Evolutionary conservation across 257 asterid species (phyloP), one percentile per base, ranked within the genome.

Genomic region (Paraleonurus japonicus): DNA sequence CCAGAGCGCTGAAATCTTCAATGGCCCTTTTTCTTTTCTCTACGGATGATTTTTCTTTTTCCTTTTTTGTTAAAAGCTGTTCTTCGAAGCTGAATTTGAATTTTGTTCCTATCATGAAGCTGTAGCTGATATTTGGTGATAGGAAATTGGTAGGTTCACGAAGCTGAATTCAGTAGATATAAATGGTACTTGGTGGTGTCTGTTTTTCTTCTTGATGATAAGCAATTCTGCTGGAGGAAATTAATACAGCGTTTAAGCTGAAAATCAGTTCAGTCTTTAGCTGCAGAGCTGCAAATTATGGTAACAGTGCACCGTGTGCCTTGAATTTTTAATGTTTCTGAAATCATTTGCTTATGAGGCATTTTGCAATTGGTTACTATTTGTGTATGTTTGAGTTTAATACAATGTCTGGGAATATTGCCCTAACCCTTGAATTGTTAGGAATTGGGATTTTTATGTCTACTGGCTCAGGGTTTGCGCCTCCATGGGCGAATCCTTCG

Each of bases 361-460:
- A 32, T 16, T 51, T 63, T 23, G 8, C 12, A 65, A 13, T 22
- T 47, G 6, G 7, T 51, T 30, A 51, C 54, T 51, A 8, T 55
- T 67, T 30, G 35, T 13, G n/a, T 7, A 20, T 7, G 24, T 16
- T 67, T 53, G 8, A 33, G 47, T 57, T 5, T 26, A 22, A 20
- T 57, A 3, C n/a, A 8, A 51, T 50, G 30, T 41, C 74, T 57
- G 74, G 13, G 67, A 73, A 22, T 60, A 43, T 33, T 73, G 73
- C 51, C 57, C 79, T 54, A 68, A 71, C 41, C 61, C 74, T 71
- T 16, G 57, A 75, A 47, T 75, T 66, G 76, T 11, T 62, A 67
- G 81, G 77, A 58, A 54, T 72, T 43, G 48, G 61, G 19, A 35
- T 68, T 22, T 59, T 47, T 6, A 80, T 81, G 89, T 65, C 75